phyloP scores from a whole-genome alignment of 805 yeast genomes.

The Wickerhamiella parazyma region DNA sequence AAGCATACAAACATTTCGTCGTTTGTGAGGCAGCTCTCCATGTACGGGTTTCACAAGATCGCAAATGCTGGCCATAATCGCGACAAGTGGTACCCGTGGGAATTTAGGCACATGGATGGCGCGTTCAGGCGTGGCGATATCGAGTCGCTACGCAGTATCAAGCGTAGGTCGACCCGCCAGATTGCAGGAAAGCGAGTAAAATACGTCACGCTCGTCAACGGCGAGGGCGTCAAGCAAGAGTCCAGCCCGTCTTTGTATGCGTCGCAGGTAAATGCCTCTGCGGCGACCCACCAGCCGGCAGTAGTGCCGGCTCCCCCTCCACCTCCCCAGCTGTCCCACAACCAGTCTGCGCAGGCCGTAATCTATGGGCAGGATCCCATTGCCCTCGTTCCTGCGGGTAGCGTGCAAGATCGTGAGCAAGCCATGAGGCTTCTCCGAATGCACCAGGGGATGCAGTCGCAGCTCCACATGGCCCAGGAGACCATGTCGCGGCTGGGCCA shows the following conservation, averaged over 20 bases:
- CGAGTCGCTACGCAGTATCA: constrained; percentile 59
- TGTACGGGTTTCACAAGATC: constrained; percentile 88
- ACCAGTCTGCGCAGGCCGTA: neutral
- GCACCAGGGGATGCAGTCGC: constrained; percentile 5
- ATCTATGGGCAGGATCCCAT: neutral
- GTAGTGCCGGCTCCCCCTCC: neutral
- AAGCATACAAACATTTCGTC: constrained; percentile 90
- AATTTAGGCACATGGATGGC: constrained; percentile 73
- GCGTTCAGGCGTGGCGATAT: constrained; percentile 70
- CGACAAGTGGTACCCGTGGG: constrained; percentile 43
- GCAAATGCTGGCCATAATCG: constrained; percentile 3
- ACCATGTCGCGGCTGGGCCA: neutral
- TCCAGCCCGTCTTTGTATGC: neutral
- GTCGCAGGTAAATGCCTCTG: neutral
- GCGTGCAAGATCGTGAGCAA: neutral
- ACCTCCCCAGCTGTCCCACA: too few species aligned
- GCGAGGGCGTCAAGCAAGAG: constrained; percentile 2
- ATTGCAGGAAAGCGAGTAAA: constrained; percentile 11
- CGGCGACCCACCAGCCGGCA: neutral
- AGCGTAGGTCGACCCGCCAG: constrained; percentile 54
- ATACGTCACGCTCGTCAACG: constrained; percentile 2
- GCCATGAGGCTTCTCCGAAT: neutral
- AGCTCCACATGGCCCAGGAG: constrained; percentile 5
- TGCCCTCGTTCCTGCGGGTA: neutral
- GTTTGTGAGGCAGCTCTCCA: constrained; percentile 86